A percentile compares a stretch with the other conserved stretches of the same genome.
phyloP scores from a whole-genome alignment of 2,329 filamentous ascomycete genomes.

The Colletotrichum endophyticum region DNA sequence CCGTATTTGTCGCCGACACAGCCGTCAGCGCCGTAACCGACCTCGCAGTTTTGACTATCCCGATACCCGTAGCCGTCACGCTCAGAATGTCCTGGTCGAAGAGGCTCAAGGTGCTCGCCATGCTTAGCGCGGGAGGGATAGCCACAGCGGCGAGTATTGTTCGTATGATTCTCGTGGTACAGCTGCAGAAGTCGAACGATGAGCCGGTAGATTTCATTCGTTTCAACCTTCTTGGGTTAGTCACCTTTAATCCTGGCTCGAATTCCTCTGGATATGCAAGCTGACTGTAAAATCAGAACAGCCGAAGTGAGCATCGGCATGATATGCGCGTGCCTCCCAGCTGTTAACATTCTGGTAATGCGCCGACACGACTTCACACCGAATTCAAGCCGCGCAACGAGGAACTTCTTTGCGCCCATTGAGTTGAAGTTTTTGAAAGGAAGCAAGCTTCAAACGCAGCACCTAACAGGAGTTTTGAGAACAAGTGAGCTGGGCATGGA shows the following conservation, averaged over 20 bases:
- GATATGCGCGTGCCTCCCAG: slow-evolving; percentile 34
- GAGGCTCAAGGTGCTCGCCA: slow-evolving; percentile 31
- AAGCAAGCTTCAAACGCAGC: slow-evolving; percentile 7
- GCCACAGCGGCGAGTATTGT: slow-evolving; percentile 35
- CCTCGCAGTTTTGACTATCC: slow-evolving; percentile 32
- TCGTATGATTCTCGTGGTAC: slow-evolving; percentile 28
- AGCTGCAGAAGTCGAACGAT: slow-evolving; percentile 26
- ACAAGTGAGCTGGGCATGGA: not conserved
- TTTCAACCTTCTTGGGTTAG: slow-evolving; percentile 9
- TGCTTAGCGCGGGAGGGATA: slow-evolving; percentile 34
- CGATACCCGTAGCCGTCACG: slow-evolving; percentile 35
- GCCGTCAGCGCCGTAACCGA: slow-evolving; percentile 36
- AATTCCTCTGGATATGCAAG: not conserved
- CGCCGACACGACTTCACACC: not conserved
- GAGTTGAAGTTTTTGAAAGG: slow-evolving; percentile 10
- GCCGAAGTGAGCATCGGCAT: slow-evolving; percentile 35
- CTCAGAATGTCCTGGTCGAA: slow-evolving; percentile 32
- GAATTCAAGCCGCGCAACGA: not conserved
- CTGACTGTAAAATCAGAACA: slow-evolving; percentile 19
- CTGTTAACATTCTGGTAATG: slow-evolving; percentile 23
- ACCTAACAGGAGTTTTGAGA: not conserved
- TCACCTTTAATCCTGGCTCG: not conserved
- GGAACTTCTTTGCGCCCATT: not conserved
- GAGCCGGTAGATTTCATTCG: slow-evolving; percentile 17
- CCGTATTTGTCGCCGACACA: slow-evolving; percentile 34